Evolutionary conservation across 331 rosid genomes (phyloP), one percentile per base, ranked within the genome.

Genomic region (Rhamnella rubrinervis): DNA sequence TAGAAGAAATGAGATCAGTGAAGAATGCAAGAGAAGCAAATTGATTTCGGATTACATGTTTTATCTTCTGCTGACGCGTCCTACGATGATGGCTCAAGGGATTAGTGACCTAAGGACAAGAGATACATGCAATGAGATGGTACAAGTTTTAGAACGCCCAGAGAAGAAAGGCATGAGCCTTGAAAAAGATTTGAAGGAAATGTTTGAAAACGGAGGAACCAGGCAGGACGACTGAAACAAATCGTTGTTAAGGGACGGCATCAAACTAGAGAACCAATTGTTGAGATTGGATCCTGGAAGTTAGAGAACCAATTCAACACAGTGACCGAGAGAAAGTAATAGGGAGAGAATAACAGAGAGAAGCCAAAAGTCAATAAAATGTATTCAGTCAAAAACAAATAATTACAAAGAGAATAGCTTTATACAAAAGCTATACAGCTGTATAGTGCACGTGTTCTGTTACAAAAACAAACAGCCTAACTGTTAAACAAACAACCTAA

Each of bases 1-100:
- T 0, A 21, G 13, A 2, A 11, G 8, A 2, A 4, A 6, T 1
- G 6, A 0, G 3, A 9, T 18, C 0, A 0, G 17, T 6, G 20
- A 46, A 25, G n/a, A 9, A 17, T 37, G 16, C 25, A 39, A 53
- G 11, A 62, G 47, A 6, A 71, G 83, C 70, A 76, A 71, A 62
- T 37, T 41, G 37, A 5, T 85, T 19, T 85, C 85, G 8, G 62
- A 82, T 8, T 82, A 67, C 49, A 59, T 85, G 81, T 2, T 71
- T 19, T 67, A 76, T 63, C 80, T 79, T 59, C 51, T 79, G 2
- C 75, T 74, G 2, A 40, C 25, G 65, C 18, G 72, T 1, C 76
- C 85, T 8, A 76, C 52, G 28, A 73, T 85, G 84, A 44, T 85
- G 41, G 78, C 89, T 0, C 70, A 73, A 39, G 82, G 81, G 28